Evolutionary conservation across 495 filamentous ascomycete species (phyloP).

Genomic region (Lasiosphaeris hirsuta): DNA sequence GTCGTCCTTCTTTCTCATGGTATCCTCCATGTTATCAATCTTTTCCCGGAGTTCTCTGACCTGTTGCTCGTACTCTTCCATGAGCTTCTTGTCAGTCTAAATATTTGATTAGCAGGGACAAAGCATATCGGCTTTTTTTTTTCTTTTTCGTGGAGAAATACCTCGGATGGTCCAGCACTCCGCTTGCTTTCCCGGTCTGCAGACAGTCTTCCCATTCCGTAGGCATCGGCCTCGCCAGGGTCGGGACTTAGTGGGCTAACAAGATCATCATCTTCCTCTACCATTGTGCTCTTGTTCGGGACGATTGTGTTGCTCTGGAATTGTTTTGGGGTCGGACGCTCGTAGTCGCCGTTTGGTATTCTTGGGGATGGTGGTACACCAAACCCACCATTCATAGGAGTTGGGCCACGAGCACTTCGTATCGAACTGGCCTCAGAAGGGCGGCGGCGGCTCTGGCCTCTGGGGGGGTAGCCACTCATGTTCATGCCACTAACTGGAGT

Average conservation of each 20-base stretch:
- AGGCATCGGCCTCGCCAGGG: constrained; percentile 60
- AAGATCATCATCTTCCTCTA: constrained; percentile 87
- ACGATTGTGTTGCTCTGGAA: constrained; percentile 96
- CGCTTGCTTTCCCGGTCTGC: constrained; percentile 54
- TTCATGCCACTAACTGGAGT: constrained; percentile 53
- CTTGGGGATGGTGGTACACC: constrained; percentile 44
- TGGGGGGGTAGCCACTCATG: constrained; percentile 45
- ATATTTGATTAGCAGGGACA: constrained; percentile 12
- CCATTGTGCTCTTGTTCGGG: constrained; percentile 96
- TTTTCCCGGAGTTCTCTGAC: constrained; percentile 71
- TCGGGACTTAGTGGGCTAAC: constrained; percentile 32
- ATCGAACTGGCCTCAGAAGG: constrained; percentile 56
- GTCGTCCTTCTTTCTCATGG: constrained; percentile 49
- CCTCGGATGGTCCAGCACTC: constrained; percentile 54
- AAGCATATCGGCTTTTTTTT: constrained; percentile 9
- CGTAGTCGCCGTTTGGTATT: constrained; percentile 39
- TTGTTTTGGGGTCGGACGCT: constrained; percentile 71
- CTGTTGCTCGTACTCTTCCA: constrained; percentile 75
- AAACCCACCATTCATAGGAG: constrained; percentile 38
- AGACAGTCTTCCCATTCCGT: constrained; percentile 55
- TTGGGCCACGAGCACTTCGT: constrained; percentile 31
- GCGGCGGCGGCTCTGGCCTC: constrained; percentile 41
- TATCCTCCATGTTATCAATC: constrained; percentile 65
- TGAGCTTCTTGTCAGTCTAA: constrained; percentile 64
- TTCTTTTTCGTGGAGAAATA: constrained; percentile 9